Base-by-base conservation (phyloP, 805 yeast genomes). In the Candida ipomoeae region DNA sequence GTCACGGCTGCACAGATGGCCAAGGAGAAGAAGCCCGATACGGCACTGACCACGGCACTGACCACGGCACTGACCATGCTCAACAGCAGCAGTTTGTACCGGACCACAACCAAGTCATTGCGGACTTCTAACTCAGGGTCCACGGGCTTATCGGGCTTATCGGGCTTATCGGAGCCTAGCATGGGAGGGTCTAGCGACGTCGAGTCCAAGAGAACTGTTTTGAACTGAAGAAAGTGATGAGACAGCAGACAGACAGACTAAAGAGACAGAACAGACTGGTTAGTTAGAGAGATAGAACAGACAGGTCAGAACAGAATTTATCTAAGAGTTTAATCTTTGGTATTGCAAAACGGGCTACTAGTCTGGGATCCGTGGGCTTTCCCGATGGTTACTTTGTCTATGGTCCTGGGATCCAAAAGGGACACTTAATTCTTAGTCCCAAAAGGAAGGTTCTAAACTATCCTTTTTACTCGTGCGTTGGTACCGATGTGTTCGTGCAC, bases 201-300 rank as follows among this genome's bases (percentile, higher is more conserved):
- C 18, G 58, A 61, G 55, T 49, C 52, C 37, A 69, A 66, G 58
- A 55, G 72, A 44, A 69, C 74, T 15, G 74, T 73, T 6, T 61
- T 70, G 59, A 67, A 68, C 60, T 70, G 75, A 60, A 40, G 46
- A 32, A 34, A 40, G 29, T n/a, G 31, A 29, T 38, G 41, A 35
- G 29, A 8, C 11, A 8, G 29, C 26, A 7, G 10, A 23, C 10
- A 23, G 10, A 7, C 26, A 7, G 26, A 7, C 26, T 7, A n/a
- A 6, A 32, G 34, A 32, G 21, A 21, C 5, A 21, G 21, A 21
- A n/a, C n/a, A n/a, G n/a, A n/a, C n/a, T n/a, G n/a, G n/a, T n/a
- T n/a, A n/a, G n/a, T n/a, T n/a, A n/a, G n/a, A n/a, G n/a, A n/a
- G n/a, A n/a, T n/a, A n/a, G n/a, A n/a, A n/a, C n/a, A n/a, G n/a